Evolutionary conservation across 257 asterid genomes (phyloP), one percentile per base, ranked within the genome.

Genomic region (Salvia splendens): DNA sequence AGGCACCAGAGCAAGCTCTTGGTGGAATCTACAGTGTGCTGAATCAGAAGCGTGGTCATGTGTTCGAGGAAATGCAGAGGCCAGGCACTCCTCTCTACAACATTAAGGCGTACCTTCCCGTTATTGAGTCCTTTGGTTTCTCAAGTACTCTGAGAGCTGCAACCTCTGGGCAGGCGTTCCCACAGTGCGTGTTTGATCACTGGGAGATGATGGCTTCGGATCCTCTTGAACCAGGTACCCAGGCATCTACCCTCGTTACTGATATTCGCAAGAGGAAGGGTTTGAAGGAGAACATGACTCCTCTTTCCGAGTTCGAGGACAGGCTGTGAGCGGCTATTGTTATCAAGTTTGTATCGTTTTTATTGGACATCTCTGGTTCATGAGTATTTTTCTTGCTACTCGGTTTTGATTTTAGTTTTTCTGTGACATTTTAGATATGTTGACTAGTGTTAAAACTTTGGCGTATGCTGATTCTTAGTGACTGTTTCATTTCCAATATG

Each of bases 281-380:
- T 45, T 66, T 79, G 75, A 79, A 82, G 75, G 87, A 82, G 80
- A 84, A 79, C 75, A 82, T 78, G 74, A 75, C 83, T 0, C 81
- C 81, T 0, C 79, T 81, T 7, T 75, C 81, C 2, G 83, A 81
- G 14, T 81, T 7, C 0, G 81, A 81, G 73, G 83, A 82, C 52
- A 82, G 69, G 75, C 72, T 74, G 67, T 80, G 65, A 76, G 72
- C 14, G 16, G 46, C 12, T 40, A 15, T 38, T 12, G 24, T 20
- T 63, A 4, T 10, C 41, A n/a, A 2, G 4, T 30, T 48, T 65
- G 60, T 32, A 14, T 10, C 46, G 41, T 12, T 0, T 1, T 12
- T 17, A 3, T 7, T 10, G 16, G 40, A 28, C 4, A 24, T 24
- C 30, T 24, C 30, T 24, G 30, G 30, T 24, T 24, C 30, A 1